Percentiles rank a stretch among this genome's conserved stretches.
Conservation (phyloP, 805 yeast species). For the Ogataea trehaloabstinens region DNA sequence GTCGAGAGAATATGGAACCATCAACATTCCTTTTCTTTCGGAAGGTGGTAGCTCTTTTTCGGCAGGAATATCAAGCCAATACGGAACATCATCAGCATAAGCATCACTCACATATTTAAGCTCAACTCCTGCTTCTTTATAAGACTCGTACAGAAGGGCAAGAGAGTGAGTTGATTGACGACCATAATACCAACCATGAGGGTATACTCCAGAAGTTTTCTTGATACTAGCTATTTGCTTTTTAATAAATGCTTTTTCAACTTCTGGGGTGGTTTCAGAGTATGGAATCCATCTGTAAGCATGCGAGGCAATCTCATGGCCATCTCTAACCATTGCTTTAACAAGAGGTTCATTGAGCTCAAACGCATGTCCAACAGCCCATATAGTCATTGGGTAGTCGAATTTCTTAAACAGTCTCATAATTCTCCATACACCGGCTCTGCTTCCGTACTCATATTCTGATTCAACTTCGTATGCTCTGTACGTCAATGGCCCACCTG, state of each 20-base stretch:
- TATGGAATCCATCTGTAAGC: conserved; percentile 39
- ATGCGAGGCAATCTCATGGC: conserved; percentile 40
- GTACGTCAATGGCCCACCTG: conserved; percentile 10
- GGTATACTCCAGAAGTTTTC: conserved; percentile 32
- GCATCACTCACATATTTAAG: conserved; percentile 34
- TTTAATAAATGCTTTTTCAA: conserved; percentile 33
- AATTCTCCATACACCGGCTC: conserved; percentile 23
- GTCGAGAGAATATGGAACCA: conserved; percentile 28
- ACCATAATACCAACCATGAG: conserved; percentile 38
- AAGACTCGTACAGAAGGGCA: conserved; percentile 33
- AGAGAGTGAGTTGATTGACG: conserved; percentile 33
- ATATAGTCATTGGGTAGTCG: conserved; percentile 33
- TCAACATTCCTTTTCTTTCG: conserved; percentile 26
- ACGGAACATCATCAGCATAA: conserved; percentile 38
- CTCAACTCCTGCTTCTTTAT: conserved; percentile 32
- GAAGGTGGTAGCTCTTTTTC: conserved; percentile 16
- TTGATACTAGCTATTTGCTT: conserved; percentile 29
- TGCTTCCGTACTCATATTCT: conserved; percentile 14
- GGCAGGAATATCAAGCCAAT: conserved; percentile 33
- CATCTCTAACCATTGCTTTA: conserved; percentile 35
- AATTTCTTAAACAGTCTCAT: conserved; percentile 32
- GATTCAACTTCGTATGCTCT: conserved; percentile 16
- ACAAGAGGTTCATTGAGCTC: conserved; percentile 33
- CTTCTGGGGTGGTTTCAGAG: conserved; percentile 30
- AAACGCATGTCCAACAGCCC: conserved; percentile 39